Conservation (phyloP, 805 yeast species). For the Candida loeiensis region DNA sequence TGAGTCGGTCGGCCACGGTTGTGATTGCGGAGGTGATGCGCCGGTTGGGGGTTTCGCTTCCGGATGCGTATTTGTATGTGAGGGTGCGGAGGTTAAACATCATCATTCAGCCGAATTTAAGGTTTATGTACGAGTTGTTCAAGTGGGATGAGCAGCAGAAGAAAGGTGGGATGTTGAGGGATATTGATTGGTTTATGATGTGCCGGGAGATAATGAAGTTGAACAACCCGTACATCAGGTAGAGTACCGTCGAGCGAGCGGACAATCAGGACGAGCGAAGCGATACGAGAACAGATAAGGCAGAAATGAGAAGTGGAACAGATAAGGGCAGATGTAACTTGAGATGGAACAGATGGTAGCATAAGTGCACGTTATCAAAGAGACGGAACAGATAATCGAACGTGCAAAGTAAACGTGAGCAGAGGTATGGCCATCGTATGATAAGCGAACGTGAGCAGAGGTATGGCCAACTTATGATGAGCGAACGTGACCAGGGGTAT, state of each 20-base stretch:
- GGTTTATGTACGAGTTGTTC: slow-evolving; percentile 86
- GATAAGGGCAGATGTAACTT: too few species aligned
- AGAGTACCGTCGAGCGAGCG: not conserved
- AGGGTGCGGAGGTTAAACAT: slow-evolving; percentile 86
- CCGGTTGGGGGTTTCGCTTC: slow-evolving; percentile 59
- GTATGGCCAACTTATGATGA: too few species aligned
- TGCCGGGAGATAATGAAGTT: slow-evolving; percentile 79
- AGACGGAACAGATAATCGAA: too few species aligned
- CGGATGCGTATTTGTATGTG: slow-evolving; percentile 83
- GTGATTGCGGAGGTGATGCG: slow-evolving; percentile 95
- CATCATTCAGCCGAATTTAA: slow-evolving; percentile 88
- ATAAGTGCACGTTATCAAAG: too few species aligned
- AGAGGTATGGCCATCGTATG: too few species aligned
- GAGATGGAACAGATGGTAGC: too few species aligned
- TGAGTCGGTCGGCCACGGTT: slow-evolving; percentile 90
- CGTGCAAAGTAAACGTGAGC: too few species aligned
- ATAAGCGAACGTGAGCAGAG: too few species aligned
- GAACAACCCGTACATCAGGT: slow-evolving; percentile 52
- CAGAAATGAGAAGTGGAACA: too few species aligned
- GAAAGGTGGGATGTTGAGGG: slow-evolving; percentile 37
- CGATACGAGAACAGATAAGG: not conserved
- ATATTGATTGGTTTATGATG: slow-evolving; percentile 83
- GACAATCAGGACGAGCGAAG: not conserved
- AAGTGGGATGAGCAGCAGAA: slow-evolving; percentile 42
- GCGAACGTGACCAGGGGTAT: too few species aligned